Percentiles rank a stretch among this genome's conserved stretches.
Conservation (phyloP, 768 basidiomycete genomes). For the Phanerochaete sordida region DNA sequence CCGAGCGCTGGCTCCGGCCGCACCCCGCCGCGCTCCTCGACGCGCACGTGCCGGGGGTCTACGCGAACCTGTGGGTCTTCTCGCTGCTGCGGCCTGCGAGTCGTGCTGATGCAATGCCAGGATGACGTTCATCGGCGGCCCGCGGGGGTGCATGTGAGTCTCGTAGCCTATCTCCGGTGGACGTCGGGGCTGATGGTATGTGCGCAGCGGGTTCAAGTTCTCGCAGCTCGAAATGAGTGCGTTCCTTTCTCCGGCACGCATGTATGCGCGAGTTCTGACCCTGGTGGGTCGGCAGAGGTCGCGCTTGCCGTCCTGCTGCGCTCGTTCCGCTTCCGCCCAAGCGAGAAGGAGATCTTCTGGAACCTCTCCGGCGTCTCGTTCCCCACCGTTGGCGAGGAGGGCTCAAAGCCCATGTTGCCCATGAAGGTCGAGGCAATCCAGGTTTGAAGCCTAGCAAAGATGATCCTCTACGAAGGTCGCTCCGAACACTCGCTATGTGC, state of each 20-base stretch:
- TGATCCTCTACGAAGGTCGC: no score
- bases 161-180: background rate
- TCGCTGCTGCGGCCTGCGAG: background rate
- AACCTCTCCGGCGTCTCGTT: slow-evolving; percentile 14
- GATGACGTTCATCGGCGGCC: slow-evolving; percentile 4
- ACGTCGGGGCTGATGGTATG: background rate
- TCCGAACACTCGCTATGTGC: no score
- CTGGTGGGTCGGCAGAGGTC: slow-evolving; percentile 4
- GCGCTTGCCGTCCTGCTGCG: slow-evolving; percentile 12
- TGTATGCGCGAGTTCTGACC: background rate
- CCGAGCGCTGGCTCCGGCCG: slow-evolving; percentile 56
- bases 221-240: slow-evolving; percentile 24
- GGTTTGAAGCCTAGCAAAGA: no score
- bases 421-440: slow-evolving; percentile 12
- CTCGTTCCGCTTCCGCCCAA: slow-evolving; percentile 10
- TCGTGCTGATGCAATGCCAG: background rate
- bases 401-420: slow-evolving; percentile 2
- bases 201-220: slow-evolving; percentile 20
- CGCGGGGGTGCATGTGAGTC: slow-evolving; percentile 1
- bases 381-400: slow-evolving; percentile 6
- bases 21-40: slow-evolving; percentile 16
- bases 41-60: slow-evolving; percentile 19
- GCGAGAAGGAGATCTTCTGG: slow-evolving; percentile 13
- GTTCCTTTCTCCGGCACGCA: background rate
- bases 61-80: slow-evolving; percentile 17